Base-by-base conservation (phyloP, 2,329 filamentous ascomycete species). In the Exophiala sp. region DNA sequence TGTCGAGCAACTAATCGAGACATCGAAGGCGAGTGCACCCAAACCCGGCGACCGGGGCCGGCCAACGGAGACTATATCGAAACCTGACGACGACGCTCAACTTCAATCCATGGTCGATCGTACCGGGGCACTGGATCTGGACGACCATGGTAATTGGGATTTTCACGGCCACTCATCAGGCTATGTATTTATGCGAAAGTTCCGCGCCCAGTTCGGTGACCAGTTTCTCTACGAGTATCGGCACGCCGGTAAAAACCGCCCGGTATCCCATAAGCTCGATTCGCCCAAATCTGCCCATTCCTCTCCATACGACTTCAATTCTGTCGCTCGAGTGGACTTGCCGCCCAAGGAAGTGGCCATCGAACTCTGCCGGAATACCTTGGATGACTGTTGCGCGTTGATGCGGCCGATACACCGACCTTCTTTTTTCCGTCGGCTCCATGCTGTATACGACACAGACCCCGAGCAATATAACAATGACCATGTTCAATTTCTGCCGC, bases 121-220 rank as follows among this genome's bases (percentile, higher is more conserved):
- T 35, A 88, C 91, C 2, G 93, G 91, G 29, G 86, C 90, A 64
- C 76, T 98, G 14, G 91, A 97, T 62, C 76, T 97, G 27, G 89
- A 95, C 61, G 91, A 97, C 60, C 82, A 83, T 61, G 91, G 91
- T 35, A 82, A 93, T 60, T 95, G 89, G 82, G 90, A 97, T 67
- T 98, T 95, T 62, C 88, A 95, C 64, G 93, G 93, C 41, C 86
- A 87, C 57, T 96, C 91, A 0, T 97, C 93, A 0, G 90, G 91
- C 2, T 79, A 90, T 37, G 88, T 91, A 56, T 98, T 96, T 66
- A 78, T 96, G 60, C 80, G 82, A 57, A 82, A 87, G 47, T 84
- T 98, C 78, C 85, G 88, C 62, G 86, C 94, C 62, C 86, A 95
- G 63, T 87, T 96, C 58, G 85, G 87, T 38, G 81, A 83, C 53